Percentiles rank a stretch among this genome's conserved stretches.
phyloP scores from a whole-genome alignment of 2,329 filamentous ascomycete species.

The Fusarium ambrosium region DNA sequence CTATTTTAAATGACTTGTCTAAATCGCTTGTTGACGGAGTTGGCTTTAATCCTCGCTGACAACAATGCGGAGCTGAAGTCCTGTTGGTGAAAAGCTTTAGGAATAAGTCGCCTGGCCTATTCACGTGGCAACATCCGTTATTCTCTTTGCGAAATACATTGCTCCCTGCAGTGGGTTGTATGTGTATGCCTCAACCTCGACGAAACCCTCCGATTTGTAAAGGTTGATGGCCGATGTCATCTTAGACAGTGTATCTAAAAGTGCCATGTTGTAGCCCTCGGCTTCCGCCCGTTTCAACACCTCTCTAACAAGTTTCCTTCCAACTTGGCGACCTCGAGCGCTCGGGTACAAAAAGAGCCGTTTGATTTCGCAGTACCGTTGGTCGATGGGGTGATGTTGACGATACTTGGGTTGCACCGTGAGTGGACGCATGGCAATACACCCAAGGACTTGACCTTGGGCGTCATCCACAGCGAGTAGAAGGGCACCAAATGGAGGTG shows the following conservation, averaged over 20 bases:
- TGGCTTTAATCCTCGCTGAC: not conserved
- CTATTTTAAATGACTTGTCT: not conserved
- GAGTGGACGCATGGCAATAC: slow-evolving; percentile 44
- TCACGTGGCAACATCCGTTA: not conserved
- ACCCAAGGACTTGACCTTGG: slow-evolving; percentile 40
- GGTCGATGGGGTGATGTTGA: not conserved
- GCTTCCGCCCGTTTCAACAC: slow-evolving; percentile 20
- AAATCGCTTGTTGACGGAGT: not conserved
- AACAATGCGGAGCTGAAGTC: not conserved
- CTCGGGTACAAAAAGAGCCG: slow-evolving; percentile 47
- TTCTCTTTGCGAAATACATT: slow-evolving; percentile 38
- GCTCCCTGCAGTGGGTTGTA: slow-evolving; percentile 39
- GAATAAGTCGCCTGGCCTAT: not conserved
- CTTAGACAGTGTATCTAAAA: slow-evolving; percentile 43
- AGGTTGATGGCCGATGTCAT: slow-evolving; percentile 44
- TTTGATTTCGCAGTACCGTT: slow-evolving; percentile 45
- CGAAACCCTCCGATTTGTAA: slow-evolving; percentile 46
- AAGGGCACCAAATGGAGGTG: slow-evolving; percentile 41
- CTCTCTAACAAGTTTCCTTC: slow-evolving; percentile 37
- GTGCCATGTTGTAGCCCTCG: slow-evolving; percentile 41
- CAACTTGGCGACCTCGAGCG: slow-evolving; percentile 43
- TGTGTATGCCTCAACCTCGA: slow-evolving; percentile 36
- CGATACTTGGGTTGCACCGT: slow-evolving; percentile 26
- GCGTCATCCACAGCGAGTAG: slow-evolving; percentile 41
- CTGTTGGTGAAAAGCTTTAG: not conserved